A percentile compares a stretch with the other conserved stretches of the same genome.
Conservation (phyloP, 2,329 filamentous ascomycete genomes). For the Ophiocordyceps robertsii region DNA sequence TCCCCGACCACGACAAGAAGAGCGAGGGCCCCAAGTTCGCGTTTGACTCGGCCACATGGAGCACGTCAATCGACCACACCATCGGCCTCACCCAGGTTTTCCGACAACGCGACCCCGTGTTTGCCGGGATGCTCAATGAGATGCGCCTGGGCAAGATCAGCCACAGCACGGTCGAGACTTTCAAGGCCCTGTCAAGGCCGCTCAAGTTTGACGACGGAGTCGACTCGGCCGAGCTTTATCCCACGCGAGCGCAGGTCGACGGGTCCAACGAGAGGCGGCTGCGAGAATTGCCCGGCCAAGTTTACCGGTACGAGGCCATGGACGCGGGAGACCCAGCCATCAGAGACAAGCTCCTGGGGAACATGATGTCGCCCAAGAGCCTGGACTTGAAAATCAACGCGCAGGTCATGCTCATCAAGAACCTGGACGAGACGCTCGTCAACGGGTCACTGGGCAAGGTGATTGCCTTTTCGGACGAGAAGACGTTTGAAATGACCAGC, state of each 20-base stretch:
- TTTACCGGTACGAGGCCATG: constrained; percentile 54
- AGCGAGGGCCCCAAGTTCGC: constrained; percentile 65
- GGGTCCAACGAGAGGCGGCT: constrained; percentile 68
- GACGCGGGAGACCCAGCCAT: constrained; percentile 62
- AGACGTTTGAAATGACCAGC: constrained; percentile 21
- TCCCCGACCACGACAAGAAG: constrained; percentile 57
- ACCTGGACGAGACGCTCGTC: constrained; percentile 84
- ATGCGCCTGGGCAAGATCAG: constrained; percentile 83
- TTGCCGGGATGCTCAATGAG: constrained; percentile 93
- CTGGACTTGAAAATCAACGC: constrained; percentile 81
- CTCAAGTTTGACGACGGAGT: constrained; percentile 63
- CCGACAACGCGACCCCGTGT: constrained; percentile 79
- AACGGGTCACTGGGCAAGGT: constrained; percentile 91
- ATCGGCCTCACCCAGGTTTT: constrained; percentile 94
- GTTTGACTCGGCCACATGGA: constrained; percentile 87
- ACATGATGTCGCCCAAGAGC: constrained; percentile 81
- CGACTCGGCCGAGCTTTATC: constrained; percentile 70
- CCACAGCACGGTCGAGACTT: constrained; percentile 61
- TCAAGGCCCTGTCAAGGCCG: constrained; percentile 58
- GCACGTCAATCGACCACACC: constrained; percentile 83
- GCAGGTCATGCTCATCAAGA: constrained; percentile 99
- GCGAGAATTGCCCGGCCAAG: constrained; percentile 53
- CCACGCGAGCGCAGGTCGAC: constrained; percentile 82
- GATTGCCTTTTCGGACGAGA: constrained; percentile 27
- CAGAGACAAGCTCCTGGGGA: constrained; percentile 66